Evolutionary conservation across 2,329 filamentous ascomycete genomes (phyloP).

Genomic region (Aspergillus clavatus): DNA sequence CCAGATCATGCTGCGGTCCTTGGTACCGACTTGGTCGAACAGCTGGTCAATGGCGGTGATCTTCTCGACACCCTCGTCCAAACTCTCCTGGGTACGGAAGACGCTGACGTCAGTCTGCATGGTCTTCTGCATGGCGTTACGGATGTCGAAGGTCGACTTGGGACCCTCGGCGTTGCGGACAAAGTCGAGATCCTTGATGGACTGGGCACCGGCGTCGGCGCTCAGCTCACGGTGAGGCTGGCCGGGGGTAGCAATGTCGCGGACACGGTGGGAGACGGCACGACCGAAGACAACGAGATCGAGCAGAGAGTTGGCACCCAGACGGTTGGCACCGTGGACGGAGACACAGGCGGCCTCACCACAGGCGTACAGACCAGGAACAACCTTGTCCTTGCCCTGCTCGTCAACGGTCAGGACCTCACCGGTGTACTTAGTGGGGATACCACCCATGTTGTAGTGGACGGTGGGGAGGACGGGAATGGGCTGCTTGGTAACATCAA

Average conservation of each 20-base stretch:
- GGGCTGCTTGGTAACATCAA: slow-evolving; percentile 94
- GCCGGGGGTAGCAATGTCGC: slow-evolving; percentile 85
- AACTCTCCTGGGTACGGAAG: slow-evolving; percentile 88
- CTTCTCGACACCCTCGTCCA: slow-evolving; percentile 88
- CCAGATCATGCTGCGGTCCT: slow-evolving; percentile 99
- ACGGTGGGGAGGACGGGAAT: slow-evolving; percentile 95
- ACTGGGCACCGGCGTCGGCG: slow-evolving; percentile 82
- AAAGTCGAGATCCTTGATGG: slow-evolving; percentile 80
- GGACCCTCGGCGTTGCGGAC: slow-evolving; percentile 78
- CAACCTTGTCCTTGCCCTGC: slow-evolving; percentile 82
- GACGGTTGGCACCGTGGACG: slow-evolving; percentile 95
- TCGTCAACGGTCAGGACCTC: slow-evolving; percentile 89
- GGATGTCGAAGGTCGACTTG: slow-evolving; percentile 82
- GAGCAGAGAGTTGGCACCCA: slow-evolving; percentile 96
- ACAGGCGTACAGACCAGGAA: slow-evolving; percentile 91
- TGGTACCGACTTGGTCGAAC: slow-evolving; percentile 82
- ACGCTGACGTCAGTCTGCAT: slow-evolving; percentile 98
- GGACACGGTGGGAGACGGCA: slow-evolving; percentile 94
- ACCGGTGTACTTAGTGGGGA: slow-evolving; percentile 94
- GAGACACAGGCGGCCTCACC: slow-evolving; percentile 97
- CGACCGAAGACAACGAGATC: slow-evolving; percentile 97
- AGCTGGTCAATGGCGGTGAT: slow-evolving; percentile 77
- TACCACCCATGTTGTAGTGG: slow-evolving; percentile 99
- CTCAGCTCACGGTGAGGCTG: slow-evolving; percentile 71
- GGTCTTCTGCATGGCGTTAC: slow-evolving; percentile 90